phyloP scores from a whole-genome alignment of 805 yeast species.

The Nakazawaea peltata region DNA sequence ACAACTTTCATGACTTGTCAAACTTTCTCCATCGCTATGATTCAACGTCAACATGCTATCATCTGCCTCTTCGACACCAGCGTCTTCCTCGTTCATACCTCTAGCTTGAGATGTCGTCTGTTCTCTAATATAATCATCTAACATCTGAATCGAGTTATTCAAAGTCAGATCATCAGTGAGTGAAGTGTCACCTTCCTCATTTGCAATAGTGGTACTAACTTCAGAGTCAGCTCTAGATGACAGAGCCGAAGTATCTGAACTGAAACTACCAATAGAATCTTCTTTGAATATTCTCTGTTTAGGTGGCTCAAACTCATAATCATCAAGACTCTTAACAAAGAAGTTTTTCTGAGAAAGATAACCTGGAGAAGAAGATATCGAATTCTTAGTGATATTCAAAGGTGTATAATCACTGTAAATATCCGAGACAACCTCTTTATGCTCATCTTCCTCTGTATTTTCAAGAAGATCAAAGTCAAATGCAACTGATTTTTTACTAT shows the following conservation, averaged over 20 bases:
- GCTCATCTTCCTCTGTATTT: constrained; percentile 25
- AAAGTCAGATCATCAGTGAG: constrained; percentile 6
- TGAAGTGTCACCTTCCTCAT: too few species aligned
- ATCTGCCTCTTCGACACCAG: too few species aligned
- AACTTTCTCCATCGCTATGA: too few species aligned
- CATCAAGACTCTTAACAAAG: constrained; percentile 24
- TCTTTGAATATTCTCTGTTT: constrained; percentile 6
- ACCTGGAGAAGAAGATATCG: background rate
- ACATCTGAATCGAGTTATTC: constrained; percentile 4
- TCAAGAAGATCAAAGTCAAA: too few species aligned
- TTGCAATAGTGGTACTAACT: too few species aligned
- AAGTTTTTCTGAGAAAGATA: constrained; percentile 16
- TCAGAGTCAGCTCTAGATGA: background rate
- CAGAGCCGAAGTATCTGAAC: constrained; percentile 15
- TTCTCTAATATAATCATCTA: constrained; percentile 8
- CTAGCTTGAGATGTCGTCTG: constrained; percentile 14
- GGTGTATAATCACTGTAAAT: constrained; percentile 23
- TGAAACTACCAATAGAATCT: constrained; percentile 20
- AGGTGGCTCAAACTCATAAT: constrained; percentile 14
- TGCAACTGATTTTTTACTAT: constrained; percentile 20
- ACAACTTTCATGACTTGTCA: constrained; percentile 7
- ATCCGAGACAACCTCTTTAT: constrained; percentile 35
- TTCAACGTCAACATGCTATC: too few species aligned
- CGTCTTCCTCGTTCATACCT: too few species aligned
- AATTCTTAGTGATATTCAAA: constrained; percentile 18